Evolutionary conservation across 2,329 filamentous ascomycete species (phyloP).

Genomic region (Fusarium avenaceum): DNA sequence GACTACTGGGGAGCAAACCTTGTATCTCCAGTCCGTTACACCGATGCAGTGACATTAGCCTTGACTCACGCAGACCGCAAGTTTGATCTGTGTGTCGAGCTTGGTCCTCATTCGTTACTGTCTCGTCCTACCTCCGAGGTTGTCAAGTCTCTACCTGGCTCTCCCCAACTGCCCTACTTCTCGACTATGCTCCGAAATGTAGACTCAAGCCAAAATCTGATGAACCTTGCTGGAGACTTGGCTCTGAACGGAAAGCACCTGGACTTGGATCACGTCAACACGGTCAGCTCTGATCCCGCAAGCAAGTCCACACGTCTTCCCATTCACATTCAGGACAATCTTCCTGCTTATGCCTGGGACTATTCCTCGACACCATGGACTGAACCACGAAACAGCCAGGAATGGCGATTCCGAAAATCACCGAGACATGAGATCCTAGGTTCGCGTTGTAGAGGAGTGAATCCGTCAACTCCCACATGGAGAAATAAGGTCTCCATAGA

Average conservation of each 20-base stretch:
- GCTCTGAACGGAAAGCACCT: constrained; percentile 41
- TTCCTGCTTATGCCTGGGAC: constrained; percentile 45
- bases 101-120: constrained; percentile 42
- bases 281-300: constrained; percentile 6
- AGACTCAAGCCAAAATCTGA: constrained; percentile 40
- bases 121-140: constrained; percentile 44
- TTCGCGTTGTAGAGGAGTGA: constrained; percentile 43
- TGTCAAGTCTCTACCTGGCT: constrained; percentile 26
- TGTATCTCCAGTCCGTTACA: constrained; percentile 44
- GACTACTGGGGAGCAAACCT: constrained; percentile 44
- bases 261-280: constrained; percentile 38
- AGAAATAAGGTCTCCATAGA: constrained; percentile 46
- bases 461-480: constrained; percentile 46
- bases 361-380: constrained; percentile 45
- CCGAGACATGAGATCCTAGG: constrained; percentile 45
- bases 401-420: constrained; percentile 44
- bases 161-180: constrained; percentile 38
- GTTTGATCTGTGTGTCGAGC: constrained; percentile 37
- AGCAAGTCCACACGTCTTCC: constrained; percentile 37
- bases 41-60: constrained; percentile 42
- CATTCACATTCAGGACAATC: constrained; percentile 40
- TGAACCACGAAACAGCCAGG: constrained; percentile 41
- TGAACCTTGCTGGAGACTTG: constrained; percentile 36
- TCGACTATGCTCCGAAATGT: constrained; percentile 43
- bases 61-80: constrained; percentile 33